Percentiles rank a stretch among this genome's conserved stretches.
phyloP scores from a whole-genome alignment of 768 basidiomycete genomes.

The Tricholoma sp. region DNA sequence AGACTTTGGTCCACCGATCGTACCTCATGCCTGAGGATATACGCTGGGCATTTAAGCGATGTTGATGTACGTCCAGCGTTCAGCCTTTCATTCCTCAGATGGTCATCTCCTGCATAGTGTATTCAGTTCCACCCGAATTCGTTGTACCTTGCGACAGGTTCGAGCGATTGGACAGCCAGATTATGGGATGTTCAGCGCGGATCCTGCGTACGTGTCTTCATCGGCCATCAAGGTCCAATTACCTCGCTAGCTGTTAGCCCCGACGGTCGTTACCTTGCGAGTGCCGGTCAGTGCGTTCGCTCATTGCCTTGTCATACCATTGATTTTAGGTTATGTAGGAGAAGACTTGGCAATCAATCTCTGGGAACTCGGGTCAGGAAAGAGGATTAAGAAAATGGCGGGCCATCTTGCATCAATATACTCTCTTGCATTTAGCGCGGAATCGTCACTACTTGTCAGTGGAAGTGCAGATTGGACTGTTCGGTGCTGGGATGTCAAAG shows the following conservation, averaged over 20 bases:
- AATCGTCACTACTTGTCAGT: slow-evolving; percentile 86
- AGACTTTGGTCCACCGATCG: slow-evolving; percentile 95
- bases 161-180: slow-evolving; percentile 92
- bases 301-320: slow-evolving; percentile 1
- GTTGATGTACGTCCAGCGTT: slow-evolving; percentile 74
- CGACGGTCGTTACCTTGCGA: slow-evolving; percentile 91
- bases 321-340: slow-evolving; percentile 33
- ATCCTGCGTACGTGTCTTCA: slow-evolving; percentile 88
- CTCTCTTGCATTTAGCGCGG: slow-evolving; percentile 86
- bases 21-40: slow-evolving; percentile 79
- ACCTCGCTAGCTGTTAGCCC: slow-evolving; percentile 86
- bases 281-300: slow-evolving; percentile 51
- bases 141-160: slow-evolving; percentile 93
- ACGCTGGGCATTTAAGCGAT: slow-evolving; percentile 94
- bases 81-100: slow-evolving; percentile 1
- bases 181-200: slow-evolving; percentile 99
- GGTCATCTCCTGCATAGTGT: slow-evolving; percentile 47
- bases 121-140: slow-evolving; percentile 97
- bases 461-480: slow-evolving; percentile 95
- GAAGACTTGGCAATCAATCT: slow-evolving; percentile 92
- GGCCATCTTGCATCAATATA: slow-evolving; percentile 90
- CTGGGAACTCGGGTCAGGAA: slow-evolving; percentile 96
- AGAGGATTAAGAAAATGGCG: slow-evolving; percentile 92
- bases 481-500: slow-evolving; percentile 95
- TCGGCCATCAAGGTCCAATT: slow-evolving; percentile 89